Base-by-base conservation (phyloP, 805 yeast genomes). In the Nakazawaea wyomingensis region DNA sequence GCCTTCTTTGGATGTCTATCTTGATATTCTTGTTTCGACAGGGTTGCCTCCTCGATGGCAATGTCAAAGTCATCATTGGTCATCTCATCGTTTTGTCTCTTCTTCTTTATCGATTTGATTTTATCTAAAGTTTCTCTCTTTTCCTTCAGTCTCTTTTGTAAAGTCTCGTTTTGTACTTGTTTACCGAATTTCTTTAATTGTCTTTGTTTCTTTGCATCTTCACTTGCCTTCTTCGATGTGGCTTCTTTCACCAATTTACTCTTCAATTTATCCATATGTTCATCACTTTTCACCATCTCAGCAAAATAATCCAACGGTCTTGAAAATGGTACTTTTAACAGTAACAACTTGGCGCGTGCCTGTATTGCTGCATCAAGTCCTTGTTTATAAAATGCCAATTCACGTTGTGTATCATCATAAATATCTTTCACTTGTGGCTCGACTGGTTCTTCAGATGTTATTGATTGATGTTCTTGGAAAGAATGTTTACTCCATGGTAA, bases 281-380 rank as follows among this genome's bases (percentile, higher is more conserved):
- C 96, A 64, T 93, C 99, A 43, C 90, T 82, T 69, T 93, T 93
- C 47, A 89, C 86, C 99, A 93, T 93, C 66, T 93, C 99, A 16
- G 99, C 99, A 68, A 93, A 93, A 64, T 87, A 93, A 61, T 93
- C 99, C 56, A 78, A 68, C 29, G 99, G 99, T 63, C 99, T 79
- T 22, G 95, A 73, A 62, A 93, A 93, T 47, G 96, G 88, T 26
- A 91, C 80, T 57, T 82, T 82, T 51, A 85, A 73, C 56, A 80
- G 80, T 44, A 80, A 66, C 33, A 85, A 69, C 43, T 76, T 75
- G 37, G 72, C 61, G 56, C 91, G 81, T 20, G 85, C 96, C 52
- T 74, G 77, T 40, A 73, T 65, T 22, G 85, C 93, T 4, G 97
- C 95, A 41, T 78, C 83, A 45, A 93, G 74, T 5, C 95, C 96